These are phyloP conservation scores for Leccinum boreale DNA, from an alignment of 768 basidiomycete genomes.

Conservation along the genomic window DNA sequence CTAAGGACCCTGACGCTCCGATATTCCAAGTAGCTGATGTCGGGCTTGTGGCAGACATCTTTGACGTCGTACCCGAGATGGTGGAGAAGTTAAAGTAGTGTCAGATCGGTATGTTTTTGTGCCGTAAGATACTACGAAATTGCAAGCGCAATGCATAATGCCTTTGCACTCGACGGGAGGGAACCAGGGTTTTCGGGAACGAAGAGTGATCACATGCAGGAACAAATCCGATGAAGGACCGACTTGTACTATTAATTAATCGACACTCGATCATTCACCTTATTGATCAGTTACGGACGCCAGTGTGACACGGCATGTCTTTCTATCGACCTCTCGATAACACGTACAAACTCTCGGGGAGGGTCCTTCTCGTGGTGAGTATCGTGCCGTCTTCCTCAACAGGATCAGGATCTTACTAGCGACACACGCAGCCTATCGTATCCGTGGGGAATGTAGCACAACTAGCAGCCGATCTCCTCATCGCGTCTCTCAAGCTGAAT, in stretches of 20 bases:
- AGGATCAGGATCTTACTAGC: not conserved
- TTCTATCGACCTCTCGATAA: constrained; percentile 28
- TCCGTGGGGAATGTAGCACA: constrained; percentile 83
- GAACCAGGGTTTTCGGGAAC: not conserved
- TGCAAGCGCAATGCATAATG: not conserved
- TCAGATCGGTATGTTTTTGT: constrained; percentile 9
- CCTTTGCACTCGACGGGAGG: not conserved
- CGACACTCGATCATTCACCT: too few species aligned
- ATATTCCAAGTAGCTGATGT: constrained; percentile 99
- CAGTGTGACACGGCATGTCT: constrained; percentile 16
- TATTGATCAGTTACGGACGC: too few species aligned
- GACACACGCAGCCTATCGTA: constrained; percentile 55
- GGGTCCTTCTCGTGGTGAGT: constrained; percentile 29
- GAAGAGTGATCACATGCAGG: not conserved
- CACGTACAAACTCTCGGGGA: constrained; percentile 28
- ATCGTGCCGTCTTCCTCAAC: not conserved
- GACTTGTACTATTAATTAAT: too few species aligned
- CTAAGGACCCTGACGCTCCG: constrained; percentile 91
- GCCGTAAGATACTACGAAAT: constrained; percentile 12
- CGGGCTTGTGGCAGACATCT: constrained; percentile 92
- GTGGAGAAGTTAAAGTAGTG: constrained; percentile 76
- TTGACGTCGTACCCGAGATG: constrained; percentile 87
- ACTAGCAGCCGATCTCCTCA: constrained; percentile 70
- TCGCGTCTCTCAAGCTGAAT: constrained; percentile 58
- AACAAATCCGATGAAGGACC: too few species aligned